A percentile compares a stretch with the other conserved stretches of the same genome.
Conservation (phyloP, 2,329 filamentous ascomycete genomes). For the Catunica adiposa region DNA sequence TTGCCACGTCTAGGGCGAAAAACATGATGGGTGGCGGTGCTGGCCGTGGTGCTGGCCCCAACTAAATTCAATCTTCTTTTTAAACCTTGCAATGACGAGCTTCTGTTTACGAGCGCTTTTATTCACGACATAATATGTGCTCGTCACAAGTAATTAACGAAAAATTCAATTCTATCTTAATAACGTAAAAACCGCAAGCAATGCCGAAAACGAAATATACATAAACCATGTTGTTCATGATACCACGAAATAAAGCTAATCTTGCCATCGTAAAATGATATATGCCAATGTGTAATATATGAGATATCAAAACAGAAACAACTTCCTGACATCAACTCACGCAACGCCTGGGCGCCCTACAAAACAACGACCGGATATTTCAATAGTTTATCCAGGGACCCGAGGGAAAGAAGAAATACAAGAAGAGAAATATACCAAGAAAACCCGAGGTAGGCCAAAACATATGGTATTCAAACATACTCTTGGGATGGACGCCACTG, state of each 20-base stretch:
- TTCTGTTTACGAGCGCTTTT: background rate
- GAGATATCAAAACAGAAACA: background rate
- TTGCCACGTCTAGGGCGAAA: constrained; percentile 23
- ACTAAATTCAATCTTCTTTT: constrained; percentile 1
- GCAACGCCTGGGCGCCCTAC: too few relatives aligned
- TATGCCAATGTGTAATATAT: background rate
- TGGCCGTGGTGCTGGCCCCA: constrained; percentile 17
- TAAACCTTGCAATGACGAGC: background rate
- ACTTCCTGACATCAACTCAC: background rate
- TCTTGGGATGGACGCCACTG: background rate
- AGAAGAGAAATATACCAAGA: background rate
- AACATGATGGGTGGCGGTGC: constrained; percentile 29
- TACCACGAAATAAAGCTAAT: background rate
- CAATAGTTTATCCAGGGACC: background rate
- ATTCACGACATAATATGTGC: too few relatives aligned
- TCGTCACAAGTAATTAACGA: background rate
- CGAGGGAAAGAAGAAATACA: background rate
- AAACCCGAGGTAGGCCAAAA: background rate
- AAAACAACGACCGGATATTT: too few relatives aligned
- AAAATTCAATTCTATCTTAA: background rate
- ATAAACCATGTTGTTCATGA: background rate
- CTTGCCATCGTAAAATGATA: background rate
- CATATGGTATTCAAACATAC: background rate
- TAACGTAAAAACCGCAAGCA: background rate
- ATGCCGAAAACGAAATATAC: background rate